These are phyloP conservation scores for Saccharomycopsis schoenii DNA, from an alignment of 805 yeast genomes.

Conservation along the genomic window DNA sequence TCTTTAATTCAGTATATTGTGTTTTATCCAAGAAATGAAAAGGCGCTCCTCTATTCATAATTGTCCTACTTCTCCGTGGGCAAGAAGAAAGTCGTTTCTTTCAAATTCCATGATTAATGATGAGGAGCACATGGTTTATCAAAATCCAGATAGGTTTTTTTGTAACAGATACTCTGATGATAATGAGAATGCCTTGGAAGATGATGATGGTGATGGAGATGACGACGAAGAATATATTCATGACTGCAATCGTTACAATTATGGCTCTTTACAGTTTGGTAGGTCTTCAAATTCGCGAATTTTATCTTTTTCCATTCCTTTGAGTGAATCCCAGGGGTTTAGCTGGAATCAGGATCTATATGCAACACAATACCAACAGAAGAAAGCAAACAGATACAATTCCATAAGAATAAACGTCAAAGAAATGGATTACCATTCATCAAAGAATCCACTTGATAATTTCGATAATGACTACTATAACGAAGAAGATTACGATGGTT, in stretches of 20 bases:
- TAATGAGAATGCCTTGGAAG: neutral
- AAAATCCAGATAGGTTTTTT: constrained; percentile 22
- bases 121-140: constrained; percentile 47
- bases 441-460: neutral
- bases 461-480: neutral
- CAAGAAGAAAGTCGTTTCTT: constrained; percentile 45
- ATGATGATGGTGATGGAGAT: neutral
- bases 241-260: neutral
- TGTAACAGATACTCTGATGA: constrained; percentile 22
- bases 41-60: neutral
- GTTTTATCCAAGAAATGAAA: neutral
- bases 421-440: neutral
- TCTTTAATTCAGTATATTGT: no score
- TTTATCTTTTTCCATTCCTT: constrained; percentile 34
- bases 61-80: constrained; percentile 41
- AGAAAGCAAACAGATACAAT: neutral
- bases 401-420: neutral
- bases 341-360: constrained; percentile 69
- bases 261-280: neutral
- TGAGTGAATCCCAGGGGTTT: constrained; percentile 64
- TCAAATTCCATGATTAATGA: constrained; percentile 47
- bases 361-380: constrained; percentile 61
- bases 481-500: constrained; percentile 2
- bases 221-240: constrained; percentile 13
- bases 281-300: neutral